Conservation (phyloP, 225 moss, liverwort and hornwort species). For the Physcomitrellopsis africana region DNA sequence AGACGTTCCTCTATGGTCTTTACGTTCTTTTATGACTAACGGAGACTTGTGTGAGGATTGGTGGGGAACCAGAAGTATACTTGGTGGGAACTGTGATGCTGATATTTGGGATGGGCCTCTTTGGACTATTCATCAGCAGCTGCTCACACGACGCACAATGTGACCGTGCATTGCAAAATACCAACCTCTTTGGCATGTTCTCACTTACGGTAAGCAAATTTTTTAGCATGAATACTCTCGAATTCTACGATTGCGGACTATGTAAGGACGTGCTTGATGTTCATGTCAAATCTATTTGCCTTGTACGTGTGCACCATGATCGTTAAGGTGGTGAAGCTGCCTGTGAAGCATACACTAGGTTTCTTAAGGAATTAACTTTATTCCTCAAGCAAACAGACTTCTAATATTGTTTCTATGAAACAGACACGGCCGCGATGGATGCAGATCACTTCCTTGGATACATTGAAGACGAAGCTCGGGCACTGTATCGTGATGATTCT, state of each 20-base stretch:
- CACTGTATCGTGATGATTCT: conserved; percentile 56
- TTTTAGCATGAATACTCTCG: no score
- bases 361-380: background rate
- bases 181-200: conserved; percentile 49
- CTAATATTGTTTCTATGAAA: conserved; percentile 16
- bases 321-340: no score
- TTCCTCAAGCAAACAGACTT: background rate
- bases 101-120: conserved; percentile 59
- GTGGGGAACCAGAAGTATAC: conserved; percentile 47
- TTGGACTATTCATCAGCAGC: conserved; percentile 56
- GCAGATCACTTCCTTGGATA: conserved; percentile 42
- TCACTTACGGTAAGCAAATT: conserved; percentile 29
- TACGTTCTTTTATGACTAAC: background rate
- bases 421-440: conserved; percentile 49
- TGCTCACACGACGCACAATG: background rate
- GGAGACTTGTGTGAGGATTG: background rate
- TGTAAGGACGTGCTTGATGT: background rate
- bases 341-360: background rate
- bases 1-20: background rate
- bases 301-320: background rate
- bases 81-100: conserved; percentile 59
- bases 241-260: no score
- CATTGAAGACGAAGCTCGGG: conserved; percentile 48
- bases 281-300: background rate
- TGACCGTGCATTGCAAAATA: conserved; percentile 50